Percentiles rank a stretch among this genome's conserved stretches.
These are phyloP conservation scores for Russula virescens DNA, from an alignment of 768 basidiomycete species.

Conservation along the genomic window DNA sequence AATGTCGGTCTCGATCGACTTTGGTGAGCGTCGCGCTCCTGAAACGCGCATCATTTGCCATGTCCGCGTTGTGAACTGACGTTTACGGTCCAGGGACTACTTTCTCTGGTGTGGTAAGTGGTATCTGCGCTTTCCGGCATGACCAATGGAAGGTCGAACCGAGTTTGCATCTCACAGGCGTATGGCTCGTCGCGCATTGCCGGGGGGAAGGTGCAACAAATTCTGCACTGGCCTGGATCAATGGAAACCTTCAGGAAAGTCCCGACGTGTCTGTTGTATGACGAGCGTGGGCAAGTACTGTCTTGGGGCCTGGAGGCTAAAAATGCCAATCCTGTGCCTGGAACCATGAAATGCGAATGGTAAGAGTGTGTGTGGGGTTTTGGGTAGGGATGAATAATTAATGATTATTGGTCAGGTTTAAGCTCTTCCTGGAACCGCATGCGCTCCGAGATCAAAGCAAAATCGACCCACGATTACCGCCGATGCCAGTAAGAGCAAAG, in stretches of 20 bases:
- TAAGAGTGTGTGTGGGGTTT: conserved; percentile 21
- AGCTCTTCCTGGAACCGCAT: conserved; percentile 78
- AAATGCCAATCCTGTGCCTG: conserved; percentile 60
- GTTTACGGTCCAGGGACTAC: conserved; percentile 57
- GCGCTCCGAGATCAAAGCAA: conserved; percentile 66
- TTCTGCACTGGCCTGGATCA: conserved; percentile 80
- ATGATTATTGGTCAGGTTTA: conserved; percentile 49
- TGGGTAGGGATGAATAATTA: too few species aligned
- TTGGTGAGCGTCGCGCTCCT: conserved; percentile 44
- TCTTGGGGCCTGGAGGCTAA: conserved; percentile 89
- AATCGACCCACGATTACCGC: conserved; percentile 73
- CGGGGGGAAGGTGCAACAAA: conserved; percentile 74
- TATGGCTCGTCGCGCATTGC: conserved; percentile 84
- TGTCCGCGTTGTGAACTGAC: conserved; percentile 13
- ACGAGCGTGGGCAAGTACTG: conserved; percentile 62
- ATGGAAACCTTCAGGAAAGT: conserved; percentile 83
- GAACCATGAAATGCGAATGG: conserved; percentile 57
- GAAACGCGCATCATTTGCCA: neutral
- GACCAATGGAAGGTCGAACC: neutral
- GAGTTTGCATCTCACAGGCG: conserved; percentile 41
- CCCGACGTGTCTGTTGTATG: conserved; percentile 77
- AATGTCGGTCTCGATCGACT: conserved; percentile 78
- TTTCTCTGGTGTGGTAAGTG: conserved; percentile 81
- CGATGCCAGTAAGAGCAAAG: conserved; percentile 56
- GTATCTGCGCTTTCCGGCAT: neutral